Conservation (phyloP, 2,329 filamentous ascomycete genomes). For the Hymenoscyphus scutula region DNA sequence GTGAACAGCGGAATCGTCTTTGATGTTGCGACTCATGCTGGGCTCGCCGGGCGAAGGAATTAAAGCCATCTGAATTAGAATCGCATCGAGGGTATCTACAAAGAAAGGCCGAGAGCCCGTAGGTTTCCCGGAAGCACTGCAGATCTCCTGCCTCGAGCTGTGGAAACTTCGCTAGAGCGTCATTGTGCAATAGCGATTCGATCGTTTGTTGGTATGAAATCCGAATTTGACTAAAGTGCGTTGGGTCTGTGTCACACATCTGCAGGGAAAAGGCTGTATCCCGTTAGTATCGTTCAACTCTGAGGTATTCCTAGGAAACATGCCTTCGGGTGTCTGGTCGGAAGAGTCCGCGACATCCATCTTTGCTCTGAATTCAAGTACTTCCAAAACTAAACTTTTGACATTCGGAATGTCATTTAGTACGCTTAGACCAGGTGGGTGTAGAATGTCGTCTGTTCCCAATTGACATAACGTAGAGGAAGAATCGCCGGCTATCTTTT, state of each 20-base stretch:
- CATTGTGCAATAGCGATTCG: conserved; percentile 10
- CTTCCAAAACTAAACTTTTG: conserved; percentile 9
- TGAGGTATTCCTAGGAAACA: not conserved
- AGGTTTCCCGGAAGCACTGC: conserved; percentile 9
- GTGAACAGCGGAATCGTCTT: conserved; percentile 8
- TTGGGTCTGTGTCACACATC: conserved; percentile 11
- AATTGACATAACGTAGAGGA: not conserved
- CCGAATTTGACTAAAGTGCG: conserved; percentile 11
- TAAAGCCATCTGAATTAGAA: conserved; percentile 12
- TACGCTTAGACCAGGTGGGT: not conserved
- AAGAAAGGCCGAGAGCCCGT: conserved; percentile 12
- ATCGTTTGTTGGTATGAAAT: conserved; percentile 10
- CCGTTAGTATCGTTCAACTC: not conserved
- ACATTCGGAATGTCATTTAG: conserved; percentile 11
- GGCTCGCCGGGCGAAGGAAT: not conserved
- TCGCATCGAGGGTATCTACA: conserved; percentile 12
- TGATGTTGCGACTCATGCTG: conserved; percentile 17
- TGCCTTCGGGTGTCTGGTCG: not conserved
- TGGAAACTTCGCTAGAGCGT: not conserved
- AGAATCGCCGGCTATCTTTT: not conserved
- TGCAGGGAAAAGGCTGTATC: conserved; percentile 2
- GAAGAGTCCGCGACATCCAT: not conserved
- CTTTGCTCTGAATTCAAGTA: conserved; percentile 3
- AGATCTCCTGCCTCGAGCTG: not conserved
- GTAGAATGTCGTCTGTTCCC: not conserved